Conservation (phyloP, 768 basidiomycete genomes). For the Pholiota microspora region DNA sequence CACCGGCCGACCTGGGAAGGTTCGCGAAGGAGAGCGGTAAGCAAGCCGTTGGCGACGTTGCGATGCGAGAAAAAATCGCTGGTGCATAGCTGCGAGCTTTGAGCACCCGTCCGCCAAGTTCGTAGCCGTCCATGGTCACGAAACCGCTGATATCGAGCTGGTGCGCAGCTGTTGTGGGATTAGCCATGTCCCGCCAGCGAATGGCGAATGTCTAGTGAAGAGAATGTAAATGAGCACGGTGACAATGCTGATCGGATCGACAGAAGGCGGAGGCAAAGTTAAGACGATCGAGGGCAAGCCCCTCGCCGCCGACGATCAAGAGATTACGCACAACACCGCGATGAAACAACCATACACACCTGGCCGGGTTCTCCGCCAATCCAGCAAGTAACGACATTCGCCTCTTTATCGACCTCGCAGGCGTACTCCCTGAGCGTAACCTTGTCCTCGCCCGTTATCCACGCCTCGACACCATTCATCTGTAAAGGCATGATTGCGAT, state of each 20-base stretch:
- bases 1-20: conserved; percentile 22
- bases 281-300: conserved; percentile 2
- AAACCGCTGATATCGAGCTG: conserved; percentile 28
- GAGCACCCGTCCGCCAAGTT: conserved; percentile 28
- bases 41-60: conserved; percentile 28
- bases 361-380: conserved; percentile 28
- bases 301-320: not conserved
- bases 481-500: conserved; percentile 22
- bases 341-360: conserved; percentile 18
- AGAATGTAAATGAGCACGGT: conserved; percentile 9
- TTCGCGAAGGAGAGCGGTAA: conserved; percentile 23
- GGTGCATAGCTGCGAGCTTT: conserved; percentile 28
- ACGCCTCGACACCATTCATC: conserved; percentile 28
- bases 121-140: conserved; percentile 28
- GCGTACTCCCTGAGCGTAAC: conserved; percentile 23
- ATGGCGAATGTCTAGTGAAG: conserved; percentile 25
- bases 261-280: conserved; percentile 5
- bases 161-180: conserved; percentile 17
- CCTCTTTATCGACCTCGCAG: conserved; percentile 23
- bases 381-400: conserved; percentile 27
- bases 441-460: conserved; percentile 29
- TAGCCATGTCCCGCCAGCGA: conserved; percentile 26
- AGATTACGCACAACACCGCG: not conserved
- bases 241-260: conserved; percentile 9
- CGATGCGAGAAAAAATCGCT: conserved; percentile 30